Evolutionary conservation across 1,139 yeast genomes (phyloP), one percentile per base, ranked within the genome.

Genomic region (Scheffersomyces quercinus): DNA sequence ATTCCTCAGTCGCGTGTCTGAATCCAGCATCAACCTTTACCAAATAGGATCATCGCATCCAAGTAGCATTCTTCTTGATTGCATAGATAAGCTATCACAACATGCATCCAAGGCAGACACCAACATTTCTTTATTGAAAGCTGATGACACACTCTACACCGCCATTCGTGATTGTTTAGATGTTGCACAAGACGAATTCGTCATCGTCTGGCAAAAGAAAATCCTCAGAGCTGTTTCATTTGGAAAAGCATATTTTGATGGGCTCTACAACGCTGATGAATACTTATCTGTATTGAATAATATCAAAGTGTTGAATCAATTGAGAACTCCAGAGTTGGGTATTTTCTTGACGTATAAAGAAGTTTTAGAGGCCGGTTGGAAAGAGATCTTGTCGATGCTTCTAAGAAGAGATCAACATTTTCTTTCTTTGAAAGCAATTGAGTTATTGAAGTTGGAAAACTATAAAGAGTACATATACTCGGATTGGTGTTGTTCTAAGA

Each of bases 81-180:
- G 97, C 14, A 77, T 89, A 31, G 93, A 88, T 42, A 82, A 88
- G 50, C 67, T 89, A 13, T 76, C 81, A 8, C 68, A 71, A 35
- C 84, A 85, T 54, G 80, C 95, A 0, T 89, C 97, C 0, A 85
- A 86, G 56, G 96, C 97, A 0, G 88, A 88, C 55, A 90, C 88
- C 45, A 88, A 86, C 49, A 72, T 74, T 12, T 60, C 75, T 0
- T 64, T 90, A 33, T 75, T 82, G 45, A 79, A 85, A 33, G 73
- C 86, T 6, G 80, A 79, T 35, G 62, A 69, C 15, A 65, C 76
- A 16, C 65, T 93, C 20, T 65, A 68, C 0, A 67, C 66, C 8
- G 97, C 97, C 0, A 84, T 91, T 2, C 75, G 77, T 31, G 79
- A 78, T 24, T 88, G 97, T 58, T 75, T 91, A 9, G 68, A 76